Evolutionary conservation across 208 protist species (phyloP).

Genomic region (Leishmania martiniquensis): DNA sequence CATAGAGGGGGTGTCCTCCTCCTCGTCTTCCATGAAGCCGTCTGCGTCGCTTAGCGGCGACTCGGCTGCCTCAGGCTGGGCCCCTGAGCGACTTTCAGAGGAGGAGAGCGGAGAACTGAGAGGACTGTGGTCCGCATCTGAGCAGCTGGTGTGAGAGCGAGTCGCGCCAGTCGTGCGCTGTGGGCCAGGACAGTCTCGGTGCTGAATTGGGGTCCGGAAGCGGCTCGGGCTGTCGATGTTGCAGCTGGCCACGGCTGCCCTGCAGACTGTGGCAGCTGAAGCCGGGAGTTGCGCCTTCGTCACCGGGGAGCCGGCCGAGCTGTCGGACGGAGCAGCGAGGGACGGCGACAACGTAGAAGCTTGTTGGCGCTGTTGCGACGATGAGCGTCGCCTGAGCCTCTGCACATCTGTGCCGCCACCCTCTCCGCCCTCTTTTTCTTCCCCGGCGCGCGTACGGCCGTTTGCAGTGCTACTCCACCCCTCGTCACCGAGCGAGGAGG

Average conservation of each 20-base stretch:
- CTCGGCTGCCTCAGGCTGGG: background rate
- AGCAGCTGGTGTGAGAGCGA: background rate
- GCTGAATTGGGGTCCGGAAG: background rate
- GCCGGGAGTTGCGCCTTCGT: no score
- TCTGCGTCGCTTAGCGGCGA: background rate
- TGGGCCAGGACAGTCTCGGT: background rate
- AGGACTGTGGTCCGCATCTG: background rate
- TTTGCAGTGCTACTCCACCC: background rate
- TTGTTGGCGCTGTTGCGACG: background rate
- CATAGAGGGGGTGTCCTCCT: slow-evolving; percentile 21
- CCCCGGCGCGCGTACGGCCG: background rate
- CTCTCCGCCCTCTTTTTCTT: background rate
- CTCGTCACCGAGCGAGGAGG: slow-evolving; percentile 3
- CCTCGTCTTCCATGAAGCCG: slow-evolving; percentile 3
- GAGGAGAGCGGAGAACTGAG: background rate
- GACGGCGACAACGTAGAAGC: background rate
- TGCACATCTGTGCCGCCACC: background rate
- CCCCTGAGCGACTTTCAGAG: background rate
- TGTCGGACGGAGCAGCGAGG: slow-evolving; percentile 7
- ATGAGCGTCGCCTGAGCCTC: background rate
- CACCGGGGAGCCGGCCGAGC: background rate
- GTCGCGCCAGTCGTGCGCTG: background rate
- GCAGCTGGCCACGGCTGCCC: background rate
- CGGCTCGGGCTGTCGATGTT: background rate
- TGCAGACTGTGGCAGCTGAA: background rate